These are phyloP conservation scores for Astrothelium subdiscretum DNA, from an alignment of 495 filamentous ascomycete genomes.

Conservation along the genomic window DNA sequence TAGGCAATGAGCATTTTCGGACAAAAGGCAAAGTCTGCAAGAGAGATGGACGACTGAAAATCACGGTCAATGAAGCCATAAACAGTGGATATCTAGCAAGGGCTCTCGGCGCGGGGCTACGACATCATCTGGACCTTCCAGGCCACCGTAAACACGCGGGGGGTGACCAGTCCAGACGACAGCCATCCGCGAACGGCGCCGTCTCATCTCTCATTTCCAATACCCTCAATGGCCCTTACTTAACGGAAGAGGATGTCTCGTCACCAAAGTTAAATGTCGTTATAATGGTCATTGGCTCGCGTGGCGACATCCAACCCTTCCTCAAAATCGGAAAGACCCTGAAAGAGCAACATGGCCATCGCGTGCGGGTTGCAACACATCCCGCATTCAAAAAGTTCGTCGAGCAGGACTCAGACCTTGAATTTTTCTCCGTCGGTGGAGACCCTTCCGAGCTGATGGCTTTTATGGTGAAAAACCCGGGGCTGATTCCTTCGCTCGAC, in stretches of 20 bases:
- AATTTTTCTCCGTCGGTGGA: constrained; percentile 63
- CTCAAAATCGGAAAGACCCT: constrained; percentile 58
- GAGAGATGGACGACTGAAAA: constrained; percentile 56
- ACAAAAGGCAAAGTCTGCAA: constrained; percentile 55
- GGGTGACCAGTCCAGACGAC: constrained; percentile 1
- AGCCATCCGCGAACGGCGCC: neutral
- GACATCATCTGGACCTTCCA: constrained; percentile 26
- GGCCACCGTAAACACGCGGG: neutral
- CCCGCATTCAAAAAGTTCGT: constrained; percentile 57
- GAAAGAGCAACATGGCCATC: constrained; percentile 54
- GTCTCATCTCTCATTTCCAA: neutral
- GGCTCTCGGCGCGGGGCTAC: constrained; percentile 48
- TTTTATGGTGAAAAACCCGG: constrained; percentile 73
- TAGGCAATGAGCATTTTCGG: constrained; percentile 52
- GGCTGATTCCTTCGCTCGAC: constrained; percentile 53
- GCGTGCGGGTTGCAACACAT: constrained; percentile 60
- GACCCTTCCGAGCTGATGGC: constrained; percentile 68
- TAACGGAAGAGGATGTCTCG: constrained; percentile 1
- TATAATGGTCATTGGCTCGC: constrained; percentile 65
- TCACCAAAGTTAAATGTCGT: constrained; percentile 56
- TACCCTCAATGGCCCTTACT: neutral
- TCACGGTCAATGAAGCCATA: constrained; percentile 55
- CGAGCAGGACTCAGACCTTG: constrained; percentile 46
- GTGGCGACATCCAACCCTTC: constrained; percentile 72
- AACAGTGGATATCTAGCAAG: constrained; percentile 57